Evolutionary conservation across 768 basidiomycete species (phyloP).

Genomic region (Brasilioporus rufonigricans): DNA sequence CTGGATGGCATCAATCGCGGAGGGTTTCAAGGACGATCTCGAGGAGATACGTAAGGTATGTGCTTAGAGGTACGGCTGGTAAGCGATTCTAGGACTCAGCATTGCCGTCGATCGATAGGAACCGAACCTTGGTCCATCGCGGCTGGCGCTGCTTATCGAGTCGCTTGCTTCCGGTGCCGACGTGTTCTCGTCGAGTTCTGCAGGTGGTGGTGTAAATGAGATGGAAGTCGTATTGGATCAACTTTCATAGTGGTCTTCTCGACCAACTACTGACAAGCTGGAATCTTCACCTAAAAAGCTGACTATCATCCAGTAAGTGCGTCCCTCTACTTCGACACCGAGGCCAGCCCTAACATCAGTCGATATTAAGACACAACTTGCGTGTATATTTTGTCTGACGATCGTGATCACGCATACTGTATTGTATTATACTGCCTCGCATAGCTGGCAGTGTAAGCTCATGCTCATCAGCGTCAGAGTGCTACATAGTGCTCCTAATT

Average conservation of each 20-base stretch:
- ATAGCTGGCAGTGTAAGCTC: no score
- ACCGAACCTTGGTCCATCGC: conserved; percentile 64
- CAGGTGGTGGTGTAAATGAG: conserved; percentile 48
- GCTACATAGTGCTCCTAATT: no score
- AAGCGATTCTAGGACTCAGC: not conserved
- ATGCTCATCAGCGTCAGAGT: no score
- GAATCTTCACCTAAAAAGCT: no score
- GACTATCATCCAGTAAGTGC: not conserved
- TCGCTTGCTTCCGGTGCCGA: conserved; percentile 79
- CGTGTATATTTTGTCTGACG: not conserved
- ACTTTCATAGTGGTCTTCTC: conserved; percentile 4
- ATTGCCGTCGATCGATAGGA: conserved; percentile 39
- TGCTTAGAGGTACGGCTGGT: not conserved
- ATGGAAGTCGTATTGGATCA: conserved; percentile 69
- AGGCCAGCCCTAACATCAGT: not conserved
- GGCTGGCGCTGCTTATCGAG: conserved; percentile 74
- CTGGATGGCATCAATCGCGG: conserved; percentile 83
- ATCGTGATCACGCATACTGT: not conserved
- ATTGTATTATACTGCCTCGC: no score
- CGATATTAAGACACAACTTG: not conserved
- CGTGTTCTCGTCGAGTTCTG: conserved; percentile 52
- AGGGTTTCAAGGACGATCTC: conserved; percentile 82
- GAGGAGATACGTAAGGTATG: conserved; percentile 78
- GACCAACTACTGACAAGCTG: not conserved
- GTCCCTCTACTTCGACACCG: not conserved